phyloP scores from a whole-genome alignment of 257 asterid genomes.

The Primulina huaijiensis region DNA sequence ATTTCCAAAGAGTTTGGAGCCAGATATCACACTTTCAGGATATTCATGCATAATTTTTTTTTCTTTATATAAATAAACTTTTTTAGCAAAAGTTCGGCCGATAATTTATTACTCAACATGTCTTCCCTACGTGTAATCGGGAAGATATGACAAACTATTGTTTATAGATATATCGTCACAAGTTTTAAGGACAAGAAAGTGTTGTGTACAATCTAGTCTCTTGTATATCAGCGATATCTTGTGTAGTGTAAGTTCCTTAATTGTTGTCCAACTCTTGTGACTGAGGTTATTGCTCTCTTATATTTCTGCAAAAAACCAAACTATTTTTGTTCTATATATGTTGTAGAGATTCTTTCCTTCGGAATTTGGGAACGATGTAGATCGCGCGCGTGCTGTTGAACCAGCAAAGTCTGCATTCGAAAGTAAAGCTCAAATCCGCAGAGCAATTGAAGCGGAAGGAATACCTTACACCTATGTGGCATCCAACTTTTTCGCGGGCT shows the following conservation, averaged over 20 bases:
- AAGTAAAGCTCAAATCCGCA: constrained; percentile 40
- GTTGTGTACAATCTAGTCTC: no score
- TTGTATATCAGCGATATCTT: no score
- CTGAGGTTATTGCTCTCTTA: no score
- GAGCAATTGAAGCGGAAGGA: constrained; percentile 52
- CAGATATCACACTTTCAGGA: no score
- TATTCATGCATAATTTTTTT: no score
- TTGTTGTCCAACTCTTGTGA: no score
- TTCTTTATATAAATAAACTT: no score
- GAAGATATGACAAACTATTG: background rate
- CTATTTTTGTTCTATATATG: background rate
- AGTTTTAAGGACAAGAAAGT: background rate
- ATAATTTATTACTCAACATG: no score
- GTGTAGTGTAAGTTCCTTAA: no score
- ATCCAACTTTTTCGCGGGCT: constrained; percentile 55
- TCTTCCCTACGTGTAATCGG: background rate
- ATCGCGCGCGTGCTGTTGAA: constrained; percentile 51
- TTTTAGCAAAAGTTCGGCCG: no score
- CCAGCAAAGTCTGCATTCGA: constrained; percentile 50
- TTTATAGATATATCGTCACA: no score
- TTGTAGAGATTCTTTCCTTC: constrained; percentile 77
- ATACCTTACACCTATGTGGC: constrained; percentile 56
- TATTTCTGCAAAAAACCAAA: background rate
- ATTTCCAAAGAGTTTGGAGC: no score
- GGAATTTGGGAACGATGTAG: constrained; percentile 70